phyloP scores from a whole-genome alignment of 2,329 filamentous ascomycete genomes.

The Cadophora sp. region DNA sequence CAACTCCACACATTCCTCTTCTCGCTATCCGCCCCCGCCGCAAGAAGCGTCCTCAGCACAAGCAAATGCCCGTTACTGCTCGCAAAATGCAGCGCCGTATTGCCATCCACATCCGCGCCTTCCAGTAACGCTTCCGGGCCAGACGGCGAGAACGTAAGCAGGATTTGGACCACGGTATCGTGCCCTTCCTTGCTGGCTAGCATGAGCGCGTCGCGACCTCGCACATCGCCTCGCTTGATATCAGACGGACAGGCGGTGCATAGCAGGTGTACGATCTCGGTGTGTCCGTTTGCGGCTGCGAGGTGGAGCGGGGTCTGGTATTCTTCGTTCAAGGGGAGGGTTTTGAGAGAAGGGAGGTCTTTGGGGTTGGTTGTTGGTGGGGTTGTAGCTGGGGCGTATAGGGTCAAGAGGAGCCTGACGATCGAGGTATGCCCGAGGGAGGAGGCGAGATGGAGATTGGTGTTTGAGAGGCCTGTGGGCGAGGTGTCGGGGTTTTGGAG shows the following conservation, averaged over 20 bases:
- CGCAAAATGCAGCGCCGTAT: constrained; percentile 87
- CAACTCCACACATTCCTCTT: constrained; percentile 78
- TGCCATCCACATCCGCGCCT: constrained; percentile 73
- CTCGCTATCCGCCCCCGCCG: constrained; percentile 78
- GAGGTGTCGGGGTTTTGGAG: constrained; percentile 82
- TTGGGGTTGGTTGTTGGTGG: constrained; percentile 16
- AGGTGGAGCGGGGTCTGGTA: constrained; percentile 85
- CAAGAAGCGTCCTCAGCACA: constrained; percentile 76
- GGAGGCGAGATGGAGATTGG: constrained; percentile 82
- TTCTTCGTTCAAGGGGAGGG: constrained; percentile 75
- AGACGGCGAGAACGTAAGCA: constrained; percentile 63
- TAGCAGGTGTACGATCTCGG: constrained; percentile 76
- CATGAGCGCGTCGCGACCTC: constrained; percentile 77
- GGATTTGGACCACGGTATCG: constrained; percentile 69
- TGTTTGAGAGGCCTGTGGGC: constrained; percentile 72
- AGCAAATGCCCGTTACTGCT: constrained; percentile 82
- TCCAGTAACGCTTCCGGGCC: constrained; percentile 47
- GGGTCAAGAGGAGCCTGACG: constrained; percentile 71
- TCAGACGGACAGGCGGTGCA: constrained; percentile 63
- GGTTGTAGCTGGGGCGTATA: constrained; percentile 60
- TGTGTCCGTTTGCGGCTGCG: constrained; percentile 72
- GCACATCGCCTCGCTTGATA: constrained; percentile 63
- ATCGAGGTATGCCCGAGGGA: constrained; percentile 74
- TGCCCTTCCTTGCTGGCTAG: constrained; percentile 65
- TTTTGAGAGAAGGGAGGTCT: constrained; percentile 10